phyloP scores from a whole-genome alignment of 352 stramenopile genomes.

The Thraustotheca clavata region DNA sequence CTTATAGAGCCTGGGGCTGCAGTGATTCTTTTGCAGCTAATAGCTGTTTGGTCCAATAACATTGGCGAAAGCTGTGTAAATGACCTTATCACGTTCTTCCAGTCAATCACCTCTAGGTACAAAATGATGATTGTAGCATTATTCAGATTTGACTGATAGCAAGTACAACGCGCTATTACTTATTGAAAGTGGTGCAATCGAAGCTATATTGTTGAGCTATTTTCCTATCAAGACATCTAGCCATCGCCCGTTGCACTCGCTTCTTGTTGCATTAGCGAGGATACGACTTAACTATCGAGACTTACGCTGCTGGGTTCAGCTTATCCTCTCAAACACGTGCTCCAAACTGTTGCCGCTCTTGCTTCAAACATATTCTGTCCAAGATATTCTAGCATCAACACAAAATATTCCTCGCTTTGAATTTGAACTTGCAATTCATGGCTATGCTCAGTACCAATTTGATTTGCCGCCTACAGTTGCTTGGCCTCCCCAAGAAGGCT shows the following conservation, averaged over 20 bases:
- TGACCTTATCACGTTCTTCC: neutral
- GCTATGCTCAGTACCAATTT: neutral
- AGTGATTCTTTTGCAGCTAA: neutral
- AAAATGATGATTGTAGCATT: neutral
- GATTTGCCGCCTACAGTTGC: neutral
- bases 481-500: neutral
- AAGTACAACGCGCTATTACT: neutral
- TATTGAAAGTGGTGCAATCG: neutral
- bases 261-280: neutral
- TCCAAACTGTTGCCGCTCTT: neutral
- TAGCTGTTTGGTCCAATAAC: neutral
- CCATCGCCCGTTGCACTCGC: neutral
- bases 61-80: neutral
- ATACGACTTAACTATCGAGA: neutral
- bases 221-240: neutral
- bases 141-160: neutral
- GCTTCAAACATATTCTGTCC: neutral
- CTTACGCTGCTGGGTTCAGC: neutral
- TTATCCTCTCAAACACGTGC: neutral
- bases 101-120: neutral
- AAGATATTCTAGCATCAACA: neutral
- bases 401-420: neutral
- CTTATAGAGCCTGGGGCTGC: too few species aligned
- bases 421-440: neutral
- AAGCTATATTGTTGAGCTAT: neutral